Evolutionary conservation across 2,329 filamentous ascomycete species (phyloP).

Genomic region (Fusarium azukiicola): DNA sequence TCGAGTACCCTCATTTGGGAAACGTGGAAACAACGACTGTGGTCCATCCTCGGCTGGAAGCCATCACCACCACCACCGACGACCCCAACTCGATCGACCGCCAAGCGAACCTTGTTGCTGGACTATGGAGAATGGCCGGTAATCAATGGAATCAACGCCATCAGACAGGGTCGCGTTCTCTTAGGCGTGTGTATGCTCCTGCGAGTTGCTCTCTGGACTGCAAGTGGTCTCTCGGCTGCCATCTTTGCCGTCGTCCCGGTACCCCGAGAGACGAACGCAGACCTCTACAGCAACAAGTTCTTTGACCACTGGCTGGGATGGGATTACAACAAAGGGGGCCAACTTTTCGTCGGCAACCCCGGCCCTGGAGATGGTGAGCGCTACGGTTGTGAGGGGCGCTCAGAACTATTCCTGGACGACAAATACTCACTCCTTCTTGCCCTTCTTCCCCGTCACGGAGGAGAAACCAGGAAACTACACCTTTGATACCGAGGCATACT

Average conservation of each 20-base stretch:
- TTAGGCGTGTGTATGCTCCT: neutral
- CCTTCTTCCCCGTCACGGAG: neutral
- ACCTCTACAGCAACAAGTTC: neutral
- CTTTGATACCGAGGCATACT: neutral
- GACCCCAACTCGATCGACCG: neutral
- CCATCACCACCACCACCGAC: neutral
- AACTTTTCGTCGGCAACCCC: neutral
- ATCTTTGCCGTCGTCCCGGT: slow-evolving; percentile 7
- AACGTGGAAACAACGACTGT: neutral
- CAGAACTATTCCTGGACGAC: slow-evolving; percentile 9
- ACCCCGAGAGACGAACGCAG: neutral
- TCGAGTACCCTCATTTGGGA: neutral
- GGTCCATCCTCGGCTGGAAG: neutral
- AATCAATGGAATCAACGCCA: slow-evolving; percentile 3
- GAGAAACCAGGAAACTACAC: slow-evolving; percentile 1
- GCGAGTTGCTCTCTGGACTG: slow-evolving; percentile 1
- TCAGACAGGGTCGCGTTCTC: neutral
- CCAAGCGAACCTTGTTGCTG: neutral
- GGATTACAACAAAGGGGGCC: neutral
- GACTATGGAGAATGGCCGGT: slow-evolving; percentile 10
- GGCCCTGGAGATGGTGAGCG: slow-evolving; percentile 1
- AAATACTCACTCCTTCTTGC: neutral
- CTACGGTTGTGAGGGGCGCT: neutral
- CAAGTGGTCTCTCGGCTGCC: slow-evolving; percentile 9
- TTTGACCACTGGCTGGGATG: slow-evolving; percentile 9